Base-by-base conservation (phyloP, 75 land plant species). In the Adiantum capillusveneris region DNA sequence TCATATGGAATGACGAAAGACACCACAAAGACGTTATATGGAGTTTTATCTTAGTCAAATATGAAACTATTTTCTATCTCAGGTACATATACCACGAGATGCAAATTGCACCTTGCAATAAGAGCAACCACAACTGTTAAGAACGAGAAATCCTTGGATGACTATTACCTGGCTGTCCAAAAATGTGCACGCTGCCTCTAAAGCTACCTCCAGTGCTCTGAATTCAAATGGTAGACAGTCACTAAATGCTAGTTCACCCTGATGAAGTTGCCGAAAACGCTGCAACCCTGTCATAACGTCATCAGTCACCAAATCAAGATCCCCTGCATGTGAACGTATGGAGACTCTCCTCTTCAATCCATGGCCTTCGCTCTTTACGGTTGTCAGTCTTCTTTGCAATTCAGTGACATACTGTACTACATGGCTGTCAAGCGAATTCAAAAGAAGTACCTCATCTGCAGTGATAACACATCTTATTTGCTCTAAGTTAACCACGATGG, bases 201-300 rank as follows among this genome's bases (percentile, higher is more conserved):
- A 59, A 51, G 96, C 96, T 24, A 86, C 81, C 66, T 90, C 96
- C 65, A 90, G 67, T 21, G 96, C 91, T 53, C 72, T 71, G 56
- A 90, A 90, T 59, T 90, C 96, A 44, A 90, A 90, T 9, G 96
- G 91, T 20, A 86, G 62, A 53, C 87, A 75, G 57, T 84, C 96
- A 72, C 87, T 63, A 37, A 65, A 66, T 27, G 76, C 54, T 18
- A 24, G 5, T 22, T 26, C 9, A 26, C 29, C 25, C 14, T 53
- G 25, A 46, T 46, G 49, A n/a, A 20, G 6, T 6, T 1, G 6
- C 14, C 49, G 49, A 17, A n/a, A 20, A 5, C 17, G 21, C 21
- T 17, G 21, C n/a, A 46, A 46, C 21, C 55, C 55, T 12, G 29
- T 24, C 59, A 44, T 31, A 56, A 0, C 60, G 46, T 26, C 60